Evolutionary conservation across 1,284 basidiomycete genomes (phyloP), one percentile per base, ranked within the genome.

Genomic region (Cryptococcus maquisensis): DNA sequence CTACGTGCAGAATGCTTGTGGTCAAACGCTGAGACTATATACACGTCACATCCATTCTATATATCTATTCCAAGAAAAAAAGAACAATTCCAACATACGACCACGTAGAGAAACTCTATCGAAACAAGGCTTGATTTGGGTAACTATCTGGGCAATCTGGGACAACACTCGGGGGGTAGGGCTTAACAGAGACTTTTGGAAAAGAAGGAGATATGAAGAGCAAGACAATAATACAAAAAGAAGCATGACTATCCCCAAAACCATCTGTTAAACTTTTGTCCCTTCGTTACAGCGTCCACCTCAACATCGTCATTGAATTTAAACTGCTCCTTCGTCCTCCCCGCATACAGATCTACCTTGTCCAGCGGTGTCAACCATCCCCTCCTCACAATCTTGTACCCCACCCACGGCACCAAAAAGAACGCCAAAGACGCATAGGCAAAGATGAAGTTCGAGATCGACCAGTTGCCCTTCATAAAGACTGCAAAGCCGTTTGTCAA

Each of bases 371-470:
- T 20, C 16, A 40, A 15, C 16, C 38, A 16, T 15, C 16, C 38
- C 38, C 38, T 16, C 38, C 20, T 8, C 38, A 16, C 16, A 16
- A 20, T 20, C 16, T 16, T 40, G 38, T 40, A 40, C 6, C 38
- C 38, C 16, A 40, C 20, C 16, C 16, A 40, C 9, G 38, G 38
- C 16, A 40, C 38, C 16, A 40, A 20, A 20, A 40, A 40, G 38
- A 40, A 16, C 16, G 16, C 7, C 3, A 40, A 40, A 20, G 38
- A 40, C 16, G 20, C 16, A 38, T 63, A 63, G 40, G 56, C 50
- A 57, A 68, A 66, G 58, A 66, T 56, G 50, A 67, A 64, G 32
- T 55, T 60, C n/a, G 57, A 53, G 26, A 59, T 56, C 20, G 47
- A 41, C 60, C 60, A 66, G 21, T 45, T 41, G 9, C 64, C 64